A percentile compares a stretch with the other conserved stretches of the same genome.
These are phyloP conservation scores for Vararia minispora DNA, from an alignment of 768 basidiomycete species.

Conservation along the genomic window DNA sequence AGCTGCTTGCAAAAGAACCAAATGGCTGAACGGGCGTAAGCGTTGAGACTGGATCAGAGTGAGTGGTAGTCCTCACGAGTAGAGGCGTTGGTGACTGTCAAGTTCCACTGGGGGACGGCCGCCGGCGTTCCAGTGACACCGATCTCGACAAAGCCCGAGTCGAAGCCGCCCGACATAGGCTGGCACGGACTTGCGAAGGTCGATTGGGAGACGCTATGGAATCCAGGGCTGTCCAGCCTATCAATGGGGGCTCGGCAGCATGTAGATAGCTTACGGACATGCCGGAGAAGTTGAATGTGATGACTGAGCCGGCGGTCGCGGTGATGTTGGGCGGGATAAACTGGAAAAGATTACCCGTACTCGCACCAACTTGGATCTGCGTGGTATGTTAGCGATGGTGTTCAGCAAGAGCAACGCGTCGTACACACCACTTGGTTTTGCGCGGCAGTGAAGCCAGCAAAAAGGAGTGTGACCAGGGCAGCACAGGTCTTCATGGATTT, in stretches of 20 bases:
- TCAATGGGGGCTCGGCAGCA: not conserved
- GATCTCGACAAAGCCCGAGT: conserved; percentile 40
- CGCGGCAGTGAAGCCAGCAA: conserved; percentile 13
- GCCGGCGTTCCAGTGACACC: conserved; percentile 14
- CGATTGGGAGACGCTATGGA: conserved; percentile 45
- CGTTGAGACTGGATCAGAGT: conserved; percentile 1
- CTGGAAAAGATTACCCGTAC: conserved; percentile 29
- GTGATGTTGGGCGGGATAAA: conserved; percentile 33
- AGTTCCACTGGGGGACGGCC: conserved; percentile 34
- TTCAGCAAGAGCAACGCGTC: not conserved
- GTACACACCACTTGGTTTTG: conserved; percentile 13
- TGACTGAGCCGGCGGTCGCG: conserved; percentile 30
- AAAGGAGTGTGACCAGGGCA: too few species aligned
- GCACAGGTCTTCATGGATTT: too few species aligned
- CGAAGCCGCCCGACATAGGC: conserved; percentile 35
- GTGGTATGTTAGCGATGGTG: not conserved
- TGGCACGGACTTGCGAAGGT: conserved; percentile 33
- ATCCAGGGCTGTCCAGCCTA: conserved; percentile 28
- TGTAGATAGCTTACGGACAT: conserved; percentile 20
- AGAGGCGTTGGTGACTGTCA: conserved; percentile 37
- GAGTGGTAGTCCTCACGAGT: conserved; percentile 25
- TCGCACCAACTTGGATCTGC: conserved; percentile 30
- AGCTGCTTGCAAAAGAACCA: conserved; percentile 53
- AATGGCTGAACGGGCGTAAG: conserved; percentile 25
- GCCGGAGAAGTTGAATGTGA: conserved; percentile 42